These are phyloP conservation scores for Agaricus sinodeliciosus DNA, from an alignment of 768 basidiomycete genomes.

Conservation along the genomic window DNA sequence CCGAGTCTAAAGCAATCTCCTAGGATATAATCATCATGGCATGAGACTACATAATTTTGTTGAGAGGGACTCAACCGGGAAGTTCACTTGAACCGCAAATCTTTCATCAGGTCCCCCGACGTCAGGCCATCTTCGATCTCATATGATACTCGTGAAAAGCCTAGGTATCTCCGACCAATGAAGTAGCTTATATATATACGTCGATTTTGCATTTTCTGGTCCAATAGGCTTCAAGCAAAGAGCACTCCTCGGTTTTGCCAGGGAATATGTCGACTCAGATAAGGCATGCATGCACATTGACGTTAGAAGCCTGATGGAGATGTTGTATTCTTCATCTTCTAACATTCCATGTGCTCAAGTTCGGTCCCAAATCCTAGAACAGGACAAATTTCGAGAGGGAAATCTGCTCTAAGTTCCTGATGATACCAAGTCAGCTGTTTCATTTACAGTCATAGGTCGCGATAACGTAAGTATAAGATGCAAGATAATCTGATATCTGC, in stretches of 20 bases:
- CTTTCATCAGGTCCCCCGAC: neutral
- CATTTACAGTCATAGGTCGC: too few species aligned
- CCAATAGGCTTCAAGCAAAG: neutral
- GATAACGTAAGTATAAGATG: too few species aligned
- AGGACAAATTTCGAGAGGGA: too few species aligned
- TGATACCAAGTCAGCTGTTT: too few species aligned
- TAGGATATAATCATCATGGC: neutral
- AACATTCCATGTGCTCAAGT: too few species aligned
- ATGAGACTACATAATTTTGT: too few species aligned
- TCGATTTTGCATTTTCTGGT: neutral
- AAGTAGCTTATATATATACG: neutral
- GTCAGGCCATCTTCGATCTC: neutral
- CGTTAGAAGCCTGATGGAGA: too few species aligned
- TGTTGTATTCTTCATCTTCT: too few species aligned
- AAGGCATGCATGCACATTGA: too few species aligned
- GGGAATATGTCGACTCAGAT: neutral
- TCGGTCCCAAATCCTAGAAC: too few species aligned
- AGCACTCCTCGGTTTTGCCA: neutral
- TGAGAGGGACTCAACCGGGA: neutral
- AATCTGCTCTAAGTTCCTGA: too few species aligned
- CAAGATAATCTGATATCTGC: too few species aligned
- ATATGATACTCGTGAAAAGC: conserved; percentile 2
- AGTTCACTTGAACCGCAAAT: neutral
- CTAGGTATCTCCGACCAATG: conserved; percentile 4
- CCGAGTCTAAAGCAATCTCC: neutral